phyloP scores from a whole-genome alignment of 768 basidiomycete species.

The Boletus rubropictus region DNA sequence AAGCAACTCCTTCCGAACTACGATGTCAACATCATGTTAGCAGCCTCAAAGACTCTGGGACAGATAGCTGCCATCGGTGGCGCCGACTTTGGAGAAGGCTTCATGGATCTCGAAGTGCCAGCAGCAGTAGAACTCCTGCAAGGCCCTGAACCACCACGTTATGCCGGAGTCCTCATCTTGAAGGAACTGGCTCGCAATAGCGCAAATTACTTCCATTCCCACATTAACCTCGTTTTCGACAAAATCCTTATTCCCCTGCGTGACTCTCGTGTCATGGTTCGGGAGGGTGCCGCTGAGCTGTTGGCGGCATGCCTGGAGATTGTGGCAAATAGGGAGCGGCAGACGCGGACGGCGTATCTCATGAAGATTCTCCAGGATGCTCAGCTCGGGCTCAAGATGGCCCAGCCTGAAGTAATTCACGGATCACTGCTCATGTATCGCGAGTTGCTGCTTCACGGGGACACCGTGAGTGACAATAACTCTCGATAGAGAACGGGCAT shows the following conservation, averaged over 20 bases:
- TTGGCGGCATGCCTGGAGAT: slow-evolving; percentile 92
- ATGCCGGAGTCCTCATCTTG: slow-evolving; percentile 89
- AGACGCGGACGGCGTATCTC: slow-evolving; percentile 60
- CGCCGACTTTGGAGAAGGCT: slow-evolving; percentile 76
- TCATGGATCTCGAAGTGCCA: slow-evolving; percentile 87
- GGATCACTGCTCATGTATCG: slow-evolving; percentile 90
- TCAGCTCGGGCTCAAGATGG: slow-evolving; percentile 71
- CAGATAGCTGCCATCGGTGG: slow-evolving; percentile 82
- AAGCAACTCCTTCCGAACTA: slow-evolving; percentile 86
- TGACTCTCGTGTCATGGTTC: slow-evolving; percentile 82
- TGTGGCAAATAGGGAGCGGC: slow-evolving; percentile 66
- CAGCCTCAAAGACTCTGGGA: slow-evolving; percentile 88
- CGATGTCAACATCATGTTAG: slow-evolving; percentile 91
- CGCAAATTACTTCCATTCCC: slow-evolving; percentile 79
- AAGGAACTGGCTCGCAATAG: slow-evolving; percentile 91
- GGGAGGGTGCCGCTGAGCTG: slow-evolving; percentile 90
- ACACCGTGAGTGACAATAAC: slow-evolving; percentile 58
- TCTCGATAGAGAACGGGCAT: background rate
- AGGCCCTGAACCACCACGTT: slow-evolving; percentile 73
- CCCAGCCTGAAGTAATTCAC: slow-evolving; percentile 84
- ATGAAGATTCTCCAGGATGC: slow-evolving; percentile 86
- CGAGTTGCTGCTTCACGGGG: slow-evolving; percentile 87
- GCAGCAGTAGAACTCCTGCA: slow-evolving; percentile 77
- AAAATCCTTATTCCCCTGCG: slow-evolving; percentile 88
- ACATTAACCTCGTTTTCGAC: slow-evolving; percentile 84